A percentile compares a stretch with the other conserved stretches of the same genome.
phyloP scores from a whole-genome alignment of 208 protist genomes.

The Crithidia bombi region DNA sequence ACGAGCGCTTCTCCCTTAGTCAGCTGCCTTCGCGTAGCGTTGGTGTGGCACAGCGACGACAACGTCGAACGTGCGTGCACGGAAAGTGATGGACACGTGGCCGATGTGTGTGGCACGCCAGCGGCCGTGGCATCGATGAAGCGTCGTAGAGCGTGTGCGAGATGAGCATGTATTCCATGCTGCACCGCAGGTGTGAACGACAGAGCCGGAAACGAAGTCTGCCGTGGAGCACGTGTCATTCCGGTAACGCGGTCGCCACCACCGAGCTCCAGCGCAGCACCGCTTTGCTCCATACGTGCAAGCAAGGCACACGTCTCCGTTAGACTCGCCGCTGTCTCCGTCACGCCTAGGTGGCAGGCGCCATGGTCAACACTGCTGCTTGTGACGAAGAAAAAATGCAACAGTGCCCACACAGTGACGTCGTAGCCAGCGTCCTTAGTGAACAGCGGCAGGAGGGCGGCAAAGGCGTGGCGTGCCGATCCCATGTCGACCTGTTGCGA shows the following conservation, averaged over 20 bases:
- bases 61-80: not conserved
- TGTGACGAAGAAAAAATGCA: conserved; percentile 18
- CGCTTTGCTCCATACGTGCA: conserved; percentile 21
- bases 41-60: not conserved
- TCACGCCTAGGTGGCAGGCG: not conserved
- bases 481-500: conserved; percentile 19
- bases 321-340: conserved; percentile 2
- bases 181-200: not conserved
- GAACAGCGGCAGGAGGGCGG: conserved; percentile 51
- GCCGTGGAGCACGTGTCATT: no score
- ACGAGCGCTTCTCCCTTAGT: not conserved
- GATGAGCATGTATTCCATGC: not conserved
- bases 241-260: not conserved
- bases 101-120: not conserved
- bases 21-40: not conserved
- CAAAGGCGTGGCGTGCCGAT: conserved; percentile 49
- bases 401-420: conserved; percentile 33
- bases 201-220: no score
- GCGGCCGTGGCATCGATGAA: conserved; percentile 4
- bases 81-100: not conserved
- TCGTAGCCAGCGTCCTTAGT: conserved; percentile 38
- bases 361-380: not conserved
- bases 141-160: conserved; percentile 19
- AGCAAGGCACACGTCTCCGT: conserved; percentile 32
- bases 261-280: conserved; percentile 22